phyloP scores from a whole-genome alignment of 225 moss, liverwort and hornwort species.

The Takakia lepidozioides region DNA sequence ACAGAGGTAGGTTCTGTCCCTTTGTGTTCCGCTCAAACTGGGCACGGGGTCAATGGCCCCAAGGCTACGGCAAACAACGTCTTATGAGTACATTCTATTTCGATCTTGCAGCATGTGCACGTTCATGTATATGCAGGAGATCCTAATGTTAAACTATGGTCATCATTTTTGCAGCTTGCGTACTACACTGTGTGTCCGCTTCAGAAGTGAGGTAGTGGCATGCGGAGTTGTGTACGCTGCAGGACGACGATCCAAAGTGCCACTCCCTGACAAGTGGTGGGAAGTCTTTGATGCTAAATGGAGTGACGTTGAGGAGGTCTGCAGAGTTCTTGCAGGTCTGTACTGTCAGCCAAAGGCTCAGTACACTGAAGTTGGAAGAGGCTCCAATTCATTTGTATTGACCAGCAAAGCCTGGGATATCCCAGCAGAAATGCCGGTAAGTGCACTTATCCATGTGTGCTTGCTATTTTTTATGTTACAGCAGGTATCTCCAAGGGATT shows the following conservation, averaged over 20 bases:
- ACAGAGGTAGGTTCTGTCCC: too few relatives aligned
- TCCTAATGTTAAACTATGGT: conserved; percentile 26
- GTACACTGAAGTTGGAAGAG: conserved; percentile 87
- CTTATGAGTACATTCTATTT: too few relatives aligned
- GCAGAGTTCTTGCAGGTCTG: conserved; percentile 79
- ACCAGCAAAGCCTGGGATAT: conserved; percentile 91
- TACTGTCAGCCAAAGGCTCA: conserved; percentile 72
- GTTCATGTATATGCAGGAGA: too few relatives aligned
- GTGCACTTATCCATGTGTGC: too few relatives aligned
- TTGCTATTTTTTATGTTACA: too few relatives aligned
- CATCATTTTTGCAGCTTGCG: conserved; percentile 66
- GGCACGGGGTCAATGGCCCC: too few relatives aligned
- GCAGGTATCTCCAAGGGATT: too few relatives aligned
- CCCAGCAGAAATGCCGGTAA: conserved; percentile 58
- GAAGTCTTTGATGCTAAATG: conserved; percentile 94
- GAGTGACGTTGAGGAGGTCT: conserved; percentile 80
- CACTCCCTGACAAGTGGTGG: conserved; percentile 89
- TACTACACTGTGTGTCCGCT: conserved; percentile 79
- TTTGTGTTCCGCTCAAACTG: too few relatives aligned
- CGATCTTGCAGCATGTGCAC: conserved; percentile 6
- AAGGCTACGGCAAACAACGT: too few relatives aligned
- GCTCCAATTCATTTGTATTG: conserved; percentile 88
- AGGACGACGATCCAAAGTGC: conserved; percentile 69
- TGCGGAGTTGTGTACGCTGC: conserved; percentile 98
- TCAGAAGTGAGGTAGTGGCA: conserved; percentile 89